Evolutionary conservation across 2,329 filamentous ascomycete species (phyloP).

Genomic region (Penicillium sp.): DNA sequence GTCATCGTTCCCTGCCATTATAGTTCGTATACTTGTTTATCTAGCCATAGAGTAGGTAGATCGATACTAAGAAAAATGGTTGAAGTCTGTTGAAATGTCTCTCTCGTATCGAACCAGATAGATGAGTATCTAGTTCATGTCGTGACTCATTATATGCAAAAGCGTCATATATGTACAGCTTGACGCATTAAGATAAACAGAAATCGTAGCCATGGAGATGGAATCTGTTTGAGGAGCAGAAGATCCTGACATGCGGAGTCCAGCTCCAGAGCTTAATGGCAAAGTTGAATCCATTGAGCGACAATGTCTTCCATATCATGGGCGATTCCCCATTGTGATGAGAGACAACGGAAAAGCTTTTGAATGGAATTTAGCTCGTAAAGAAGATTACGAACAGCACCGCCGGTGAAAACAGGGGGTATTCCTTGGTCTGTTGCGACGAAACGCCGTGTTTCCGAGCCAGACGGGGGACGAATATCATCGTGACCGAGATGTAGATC

Average conservation of each 20-base stretch:
- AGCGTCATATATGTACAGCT: not conserved
- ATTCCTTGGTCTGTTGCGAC: conserved; percentile 29
- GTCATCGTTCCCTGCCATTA: no score
- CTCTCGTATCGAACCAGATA: not conserved
- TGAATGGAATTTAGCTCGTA: conserved; percentile 51
- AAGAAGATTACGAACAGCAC: conserved; percentile 41
- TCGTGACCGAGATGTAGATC: conserved; percentile 31
- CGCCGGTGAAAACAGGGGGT: conserved; percentile 21
- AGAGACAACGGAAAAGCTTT: conserved; percentile 47
- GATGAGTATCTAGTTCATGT: not conserved
- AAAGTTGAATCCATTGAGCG: conserved; percentile 46
- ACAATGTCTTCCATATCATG: conserved; percentile 48
- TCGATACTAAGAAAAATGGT: not conserved
- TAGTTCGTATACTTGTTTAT: no score
- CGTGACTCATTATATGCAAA: not conserved
- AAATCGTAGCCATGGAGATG: not conserved
- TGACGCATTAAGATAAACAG: not conserved
- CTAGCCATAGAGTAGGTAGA: no score
- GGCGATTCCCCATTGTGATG: conserved; percentile 48
- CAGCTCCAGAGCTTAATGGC: conserved; percentile 30
- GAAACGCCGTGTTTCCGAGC: conserved; percentile 41
- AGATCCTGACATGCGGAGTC: not conserved
- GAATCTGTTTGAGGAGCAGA: not conserved
- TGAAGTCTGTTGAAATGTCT: not conserved
- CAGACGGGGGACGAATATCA: conserved; percentile 19